Base-by-base conservation (phyloP, 805 yeast genomes). In the Brettanomyces custersianus region DNA sequence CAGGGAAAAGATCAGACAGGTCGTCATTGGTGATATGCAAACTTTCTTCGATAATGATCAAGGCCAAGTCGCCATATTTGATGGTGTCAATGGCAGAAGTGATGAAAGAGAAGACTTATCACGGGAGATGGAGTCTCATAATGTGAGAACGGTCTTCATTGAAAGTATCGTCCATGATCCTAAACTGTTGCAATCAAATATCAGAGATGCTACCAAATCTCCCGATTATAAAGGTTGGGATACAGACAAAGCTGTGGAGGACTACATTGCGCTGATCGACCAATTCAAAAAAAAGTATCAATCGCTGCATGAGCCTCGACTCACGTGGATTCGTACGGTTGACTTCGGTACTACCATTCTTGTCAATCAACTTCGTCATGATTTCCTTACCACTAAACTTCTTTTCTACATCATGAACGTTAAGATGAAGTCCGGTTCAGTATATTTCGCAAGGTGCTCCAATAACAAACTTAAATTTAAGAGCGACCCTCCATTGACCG, bases 31-130 rank as follows among this genome's bases (percentile, higher is more conserved):
- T 32, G 96, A 86, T 52, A 77, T 90, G 55, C 53, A 71, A 37
- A 62, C 65, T 18, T 87, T 83, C 49, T 86, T 85, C 57, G 71
- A 73, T 43, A 70, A 71, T 20, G 85, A 79, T 42, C 75, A 74
- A 50, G 97, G 97, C 9, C 98, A 92, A 60, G 85, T 92, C 22
- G 98, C 95, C 4, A 84, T 92, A 17, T 92, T 84, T 58, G 99
- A 92, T 59, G 97, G 97, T 0, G 82, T 92, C 34, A 92, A 92
- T 55, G 95, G 92, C 5, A 62, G 80, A 33, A 74, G 80, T 16
- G 66, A 69, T 34, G 81, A 80, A 45, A 69, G 99, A 46, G 48
- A 66, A 6, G 71, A 69, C 21, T 59, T 90, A 26, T 71, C 70
- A 20, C 66, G 67, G 23, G 58, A 59, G 39, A 76, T 90, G 47